These are phyloP conservation scores for Blastocystis sp. DNA, from an alignment of 352 stramenopile species.

Conservation along the genomic window DNA sequence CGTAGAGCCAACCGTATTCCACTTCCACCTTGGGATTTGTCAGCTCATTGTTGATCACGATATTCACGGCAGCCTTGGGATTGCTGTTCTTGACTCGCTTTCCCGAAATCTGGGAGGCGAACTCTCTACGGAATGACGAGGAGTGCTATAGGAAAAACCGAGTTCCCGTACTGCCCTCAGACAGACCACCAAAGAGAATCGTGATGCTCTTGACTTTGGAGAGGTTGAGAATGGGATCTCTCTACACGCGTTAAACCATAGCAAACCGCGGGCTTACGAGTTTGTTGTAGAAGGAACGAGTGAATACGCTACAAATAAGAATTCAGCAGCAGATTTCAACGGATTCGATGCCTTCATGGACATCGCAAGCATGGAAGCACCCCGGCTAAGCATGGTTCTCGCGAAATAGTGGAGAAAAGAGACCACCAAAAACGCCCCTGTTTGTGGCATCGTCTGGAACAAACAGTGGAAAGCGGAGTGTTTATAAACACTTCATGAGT, in stretches of 20 bases:
- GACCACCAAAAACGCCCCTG: not conserved
- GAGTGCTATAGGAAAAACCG: not conserved
- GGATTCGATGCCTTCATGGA: not conserved
- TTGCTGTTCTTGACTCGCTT: slow-evolving; percentile 20
- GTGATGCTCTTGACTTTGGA: slow-evolving; percentile 2
- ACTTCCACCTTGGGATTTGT: not conserved
- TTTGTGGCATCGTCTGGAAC: not conserved
- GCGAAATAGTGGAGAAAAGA: no score
- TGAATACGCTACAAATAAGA: slow-evolving; percentile 2
- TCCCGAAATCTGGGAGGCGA: slow-evolving; percentile 21
- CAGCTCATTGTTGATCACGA: slow-evolving; percentile 3
- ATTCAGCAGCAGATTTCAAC: not conserved
- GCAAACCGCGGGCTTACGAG: not conserved
- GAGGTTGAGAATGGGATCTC: slow-evolving; percentile 22
- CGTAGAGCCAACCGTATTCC: not conserved
- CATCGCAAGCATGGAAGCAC: no score
- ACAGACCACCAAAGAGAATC: slow-evolving; percentile 7
- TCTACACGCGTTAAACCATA: not conserved
- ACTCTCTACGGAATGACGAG: slow-evolving; percentile 10
- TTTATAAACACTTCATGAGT: slow-evolving; percentile 6
- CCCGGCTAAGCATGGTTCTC: not conserved
- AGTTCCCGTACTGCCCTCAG: slow-evolving; percentile 12
- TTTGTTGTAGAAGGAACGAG: slow-evolving; percentile 19
- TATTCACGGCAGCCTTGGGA: not conserved
- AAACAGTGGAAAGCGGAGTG: not conserved